These are phyloP conservation scores for Phytophthora citrophthora DNA, from an alignment of 352 stramenopile species.

Conservation along the genomic window DNA sequence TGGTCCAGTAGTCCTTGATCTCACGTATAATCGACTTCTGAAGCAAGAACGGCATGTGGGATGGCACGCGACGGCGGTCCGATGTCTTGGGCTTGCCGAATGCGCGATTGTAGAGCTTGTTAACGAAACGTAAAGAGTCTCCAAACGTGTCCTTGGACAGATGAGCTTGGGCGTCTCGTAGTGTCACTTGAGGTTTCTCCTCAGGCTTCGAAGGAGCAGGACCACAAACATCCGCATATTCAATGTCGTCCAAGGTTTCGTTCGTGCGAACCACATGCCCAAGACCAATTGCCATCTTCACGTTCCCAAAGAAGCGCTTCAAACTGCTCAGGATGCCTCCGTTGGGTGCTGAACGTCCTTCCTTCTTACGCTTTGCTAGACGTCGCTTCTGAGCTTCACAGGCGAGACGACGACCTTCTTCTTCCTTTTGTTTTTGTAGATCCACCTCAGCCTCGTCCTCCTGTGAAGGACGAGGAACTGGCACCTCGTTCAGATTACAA, in stretches of 20 bases:
- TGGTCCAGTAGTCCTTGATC: slow-evolving; percentile 86
- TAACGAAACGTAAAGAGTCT: slow-evolving; percentile 92
- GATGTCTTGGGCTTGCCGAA: slow-evolving; percentile 75
- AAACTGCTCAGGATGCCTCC: slow-evolving; percentile 20
- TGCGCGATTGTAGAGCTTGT: slow-evolving; percentile 91
- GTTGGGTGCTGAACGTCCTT: slow-evolving; percentile 18
- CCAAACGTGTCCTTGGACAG: slow-evolving; percentile 92
- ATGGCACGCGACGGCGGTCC: slow-evolving; percentile 84
- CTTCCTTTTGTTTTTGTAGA: slow-evolving; percentile 45
- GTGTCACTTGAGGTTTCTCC: slow-evolving; percentile 27
- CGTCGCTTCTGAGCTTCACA: slow-evolving; percentile 70
- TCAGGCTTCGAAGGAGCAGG: slow-evolving; percentile 8
- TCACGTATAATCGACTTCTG: slow-evolving; percentile 88
- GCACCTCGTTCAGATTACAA: slow-evolving; percentile 61
- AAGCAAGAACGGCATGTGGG: slow-evolving; percentile 96
- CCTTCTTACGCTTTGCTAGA: slow-evolving; percentile 43
- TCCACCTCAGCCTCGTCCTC: slow-evolving; percentile 25
- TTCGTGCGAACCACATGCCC: slow-evolving; percentile 45
- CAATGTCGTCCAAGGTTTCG: slow-evolving; percentile 65
- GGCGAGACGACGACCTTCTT: slow-evolving; percentile 66
- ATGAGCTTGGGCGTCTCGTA: slow-evolving; percentile 49
- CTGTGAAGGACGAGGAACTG: slow-evolving; percentile 20
- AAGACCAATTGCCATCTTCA: slow-evolving; percentile 46
- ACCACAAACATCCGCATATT: slow-evolving; percentile 75
- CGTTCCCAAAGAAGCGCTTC: slow-evolving; percentile 17